phyloP scores from a whole-genome alignment of 805 yeast species.

The Candida nitratophila region DNA sequence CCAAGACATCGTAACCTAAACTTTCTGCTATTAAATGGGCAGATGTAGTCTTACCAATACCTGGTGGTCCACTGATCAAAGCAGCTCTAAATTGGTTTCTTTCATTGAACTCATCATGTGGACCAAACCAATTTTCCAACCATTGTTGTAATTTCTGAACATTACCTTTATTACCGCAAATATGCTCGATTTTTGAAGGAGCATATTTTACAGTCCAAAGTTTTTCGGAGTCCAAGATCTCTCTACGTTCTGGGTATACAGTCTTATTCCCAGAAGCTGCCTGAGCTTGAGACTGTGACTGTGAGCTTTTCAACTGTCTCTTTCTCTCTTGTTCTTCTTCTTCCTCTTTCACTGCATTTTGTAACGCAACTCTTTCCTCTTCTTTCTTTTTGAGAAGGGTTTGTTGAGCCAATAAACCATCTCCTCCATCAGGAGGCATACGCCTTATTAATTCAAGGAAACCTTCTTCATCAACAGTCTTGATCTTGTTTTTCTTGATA shows the following conservation, averaged over 20 bases:
- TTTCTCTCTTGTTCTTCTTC: conserved; percentile 27
- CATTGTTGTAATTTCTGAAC: conserved; percentile 62
- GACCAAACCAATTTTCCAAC: conserved; percentile 75
- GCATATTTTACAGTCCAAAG: conserved; percentile 95
- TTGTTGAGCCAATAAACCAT: conserved; percentile 67
- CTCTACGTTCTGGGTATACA: conserved; percentile 16
- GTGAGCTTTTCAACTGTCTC: conserved; percentile 15
- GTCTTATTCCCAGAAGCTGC: not conserved
- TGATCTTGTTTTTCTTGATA: conserved; percentile 64
- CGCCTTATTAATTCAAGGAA: conserved; percentile 62
- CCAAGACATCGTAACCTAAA: conserved; percentile 67
- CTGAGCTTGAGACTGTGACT: not conserved
- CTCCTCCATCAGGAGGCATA: conserved; percentile 93
- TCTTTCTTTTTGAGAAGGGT: conserved; percentile 63
- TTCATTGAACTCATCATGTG: conserved; percentile 8
- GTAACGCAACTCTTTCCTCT: conserved; percentile 52
- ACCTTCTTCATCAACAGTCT: conserved; percentile 84
- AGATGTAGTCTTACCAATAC: conserved; percentile 78
- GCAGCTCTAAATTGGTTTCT: conserved; percentile 59
- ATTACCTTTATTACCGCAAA: conserved; percentile 86
- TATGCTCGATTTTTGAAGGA: conserved; percentile 64
- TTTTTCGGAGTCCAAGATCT: conserved; percentile 48
- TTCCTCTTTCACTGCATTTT: conserved; percentile 45
- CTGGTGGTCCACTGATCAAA: conserved; percentile 82
- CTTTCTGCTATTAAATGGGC: conserved; percentile 69